Conservation (phyloP, 1,139 yeast genomes). For the Debaryomyces subglobosus region DNA sequence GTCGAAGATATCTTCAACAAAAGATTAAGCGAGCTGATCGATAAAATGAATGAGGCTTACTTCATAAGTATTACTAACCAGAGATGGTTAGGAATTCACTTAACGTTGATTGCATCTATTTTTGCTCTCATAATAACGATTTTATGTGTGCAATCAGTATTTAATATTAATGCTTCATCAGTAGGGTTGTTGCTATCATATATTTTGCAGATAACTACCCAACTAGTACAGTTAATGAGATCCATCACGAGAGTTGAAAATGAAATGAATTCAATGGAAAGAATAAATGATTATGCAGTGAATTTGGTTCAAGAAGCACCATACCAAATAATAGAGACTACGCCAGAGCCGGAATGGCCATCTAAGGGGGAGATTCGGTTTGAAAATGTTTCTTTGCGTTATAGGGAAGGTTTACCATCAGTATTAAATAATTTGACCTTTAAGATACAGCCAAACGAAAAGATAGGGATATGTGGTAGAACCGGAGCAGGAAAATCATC, state of each 20-base stretch:
- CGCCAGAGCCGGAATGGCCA: slow-evolving; percentile 59
- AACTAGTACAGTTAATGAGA: slow-evolving; percentile 53
- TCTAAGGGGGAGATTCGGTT: slow-evolving; percentile 55
- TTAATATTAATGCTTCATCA: slow-evolving; percentile 63
- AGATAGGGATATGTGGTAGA: slow-evolving; percentile 77
- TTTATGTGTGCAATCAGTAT: slow-evolving; percentile 67
- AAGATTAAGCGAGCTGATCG: slow-evolving; percentile 53
- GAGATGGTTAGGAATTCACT: slow-evolving; percentile 77
- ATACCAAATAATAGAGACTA: slow-evolving; percentile 51
- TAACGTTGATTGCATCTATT: slow-evolving; percentile 58
- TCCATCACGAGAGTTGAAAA: slow-evolving; percentile 76
- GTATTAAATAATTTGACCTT: slow-evolving; percentile 63
- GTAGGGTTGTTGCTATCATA: slow-evolving; percentile 74
- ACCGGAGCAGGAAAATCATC: slow-evolving; percentile 84
- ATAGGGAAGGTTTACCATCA: slow-evolving; percentile 75
- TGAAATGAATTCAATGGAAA: slow-evolving; percentile 83
- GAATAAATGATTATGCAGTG: slow-evolving; percentile 71
- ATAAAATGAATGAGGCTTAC: slow-evolving; percentile 76
- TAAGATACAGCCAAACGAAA: slow-evolving; percentile 55
- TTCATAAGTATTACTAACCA: slow-evolving; percentile 69
- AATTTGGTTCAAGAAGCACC: slow-evolving; percentile 44
- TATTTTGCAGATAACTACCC: slow-evolving; percentile 54
- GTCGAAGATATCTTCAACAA: slow-evolving; percentile 51
- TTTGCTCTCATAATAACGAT: slow-evolving; percentile 55
- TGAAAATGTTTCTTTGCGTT: slow-evolving; percentile 61